Evolutionary conservation across 306 rosid species (phyloP), one percentile per base, ranked within the genome.

Genomic region (Adenanthera pavonina): DNA sequence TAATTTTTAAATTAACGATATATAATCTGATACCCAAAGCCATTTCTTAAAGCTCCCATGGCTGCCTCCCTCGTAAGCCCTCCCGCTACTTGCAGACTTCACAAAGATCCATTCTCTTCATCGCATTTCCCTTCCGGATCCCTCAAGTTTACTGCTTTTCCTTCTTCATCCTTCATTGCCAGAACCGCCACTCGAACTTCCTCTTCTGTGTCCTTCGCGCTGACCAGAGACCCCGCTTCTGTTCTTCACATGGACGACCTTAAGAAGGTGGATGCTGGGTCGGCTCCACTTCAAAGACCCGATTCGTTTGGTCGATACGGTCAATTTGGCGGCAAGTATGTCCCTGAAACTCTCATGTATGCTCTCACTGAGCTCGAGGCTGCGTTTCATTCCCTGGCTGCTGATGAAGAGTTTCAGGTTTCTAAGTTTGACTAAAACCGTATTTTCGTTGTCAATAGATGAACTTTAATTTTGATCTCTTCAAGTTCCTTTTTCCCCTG

Each of bases 301-400:
- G 98, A 95, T 78, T 86, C 97, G 0, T 90, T 86, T 30, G 99
- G 99, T 2, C 90, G 97, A 35, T 95, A 84, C 69, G 97, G 98
- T 0, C 89, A 88, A 61, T 95, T 86, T 47, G 97, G 97, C 0
- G 97, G 99, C 17, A 95, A 91, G 75, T 95, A 95, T 53, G 99
- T 95, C 46, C 99, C 97, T 0, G 97, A 95, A 57, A 95, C 99
- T 43, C 90, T 95, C 20, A 95, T 95, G 88, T 64, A 85, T 49
- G 97, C 97, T 4, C 95, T 93, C 81, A 53, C 94, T 34, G 89
- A 95, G 88, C 92, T 93, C 13, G 97, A 91, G 72, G 33, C 94
- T 9, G 95, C 97, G 0, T 93, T 95, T 69, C 82, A 80, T 67
- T 73, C 89, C 69, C 94, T 93, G 44, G 85, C 92, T 3, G 60